Conservation (phyloP, 768 basidiomycete genomes). For the Hypholoma fasciculare region DNA sequence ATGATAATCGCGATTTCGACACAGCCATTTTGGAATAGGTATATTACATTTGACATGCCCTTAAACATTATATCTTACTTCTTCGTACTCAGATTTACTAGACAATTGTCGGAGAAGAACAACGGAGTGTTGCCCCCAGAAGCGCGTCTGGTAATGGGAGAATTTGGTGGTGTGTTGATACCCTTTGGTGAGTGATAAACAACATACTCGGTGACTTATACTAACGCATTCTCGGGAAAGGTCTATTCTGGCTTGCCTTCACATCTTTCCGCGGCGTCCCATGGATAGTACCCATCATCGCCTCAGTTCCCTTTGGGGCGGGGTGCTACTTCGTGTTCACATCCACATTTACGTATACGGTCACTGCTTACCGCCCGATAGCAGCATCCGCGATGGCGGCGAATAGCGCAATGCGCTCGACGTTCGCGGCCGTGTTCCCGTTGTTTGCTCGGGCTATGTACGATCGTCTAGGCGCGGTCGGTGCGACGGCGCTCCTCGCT, state of each 20-base stretch:
- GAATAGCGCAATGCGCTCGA: slow-evolving; percentile 61
- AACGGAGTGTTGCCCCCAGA: slow-evolving; percentile 64
- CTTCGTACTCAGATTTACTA: slow-evolving; percentile 20
- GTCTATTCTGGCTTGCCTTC: slow-evolving; percentile 67
- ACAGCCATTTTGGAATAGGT: slow-evolving; percentile 61
- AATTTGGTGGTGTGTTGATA: slow-evolving; percentile 63
- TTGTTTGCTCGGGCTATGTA: slow-evolving; percentile 71
- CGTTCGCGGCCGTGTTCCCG: slow-evolving; percentile 65
- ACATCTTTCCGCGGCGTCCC: slow-evolving; percentile 47
- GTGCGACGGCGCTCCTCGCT: slow-evolving; percentile 68
- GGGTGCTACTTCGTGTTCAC: slow-evolving; percentile 72
- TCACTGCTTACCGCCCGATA: slow-evolving; percentile 67
- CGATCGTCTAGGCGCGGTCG: slow-evolving; percentile 63
- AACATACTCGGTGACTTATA: no score
- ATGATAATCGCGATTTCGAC: slow-evolving; percentile 49
- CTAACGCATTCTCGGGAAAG: slow-evolving; percentile 17
- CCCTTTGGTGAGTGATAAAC: slow-evolving; percentile 46
- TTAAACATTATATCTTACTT: neutral
- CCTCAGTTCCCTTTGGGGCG: slow-evolving; percentile 62
- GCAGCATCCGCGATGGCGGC: slow-evolving; percentile 69
- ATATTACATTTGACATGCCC: slow-evolving; percentile 12
- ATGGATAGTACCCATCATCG: slow-evolving; percentile 69
- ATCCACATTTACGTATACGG: slow-evolving; percentile 69
- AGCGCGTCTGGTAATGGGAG: slow-evolving; percentile 61
- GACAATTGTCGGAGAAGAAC: slow-evolving; percentile 34